Base-by-base conservation (phyloP, 495 filamentous ascomycete genomes). In the Xylaria nigripes region DNA sequence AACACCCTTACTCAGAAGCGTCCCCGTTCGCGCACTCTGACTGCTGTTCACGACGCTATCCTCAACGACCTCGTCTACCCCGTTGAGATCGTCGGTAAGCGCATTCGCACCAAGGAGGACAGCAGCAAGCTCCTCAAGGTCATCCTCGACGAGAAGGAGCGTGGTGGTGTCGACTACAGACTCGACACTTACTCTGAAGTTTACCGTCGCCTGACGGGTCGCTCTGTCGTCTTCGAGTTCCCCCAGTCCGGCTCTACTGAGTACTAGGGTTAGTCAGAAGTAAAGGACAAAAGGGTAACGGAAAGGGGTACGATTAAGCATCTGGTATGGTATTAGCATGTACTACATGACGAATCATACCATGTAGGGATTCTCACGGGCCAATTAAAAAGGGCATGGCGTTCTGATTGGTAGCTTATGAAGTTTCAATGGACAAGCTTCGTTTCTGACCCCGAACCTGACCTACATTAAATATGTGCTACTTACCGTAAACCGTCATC, bases 21-120 rank as follows among this genome's bases (percentile, higher is more conserved):
- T 59, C 93, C 93, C 49, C 90, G 92, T 64, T 94, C 89, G 61
- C 89, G 93, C 71, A 97, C 93, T 65, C 85, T 98, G 66, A 96
- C 93, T 38, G 87, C 93, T 55, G 93, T 97, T 62, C 93, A 98
- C 83, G 93, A 98, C 68, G 81, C 90, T 63, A 94, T 97, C 78
- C 87, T 98, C 62, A 72, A 73, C 64, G 93, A 98, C 74, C 86
- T 98, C 62, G 94, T 97, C 76, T 98, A 87, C 85, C 93, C 93
- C 69, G 94, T 96, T 64, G 93, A 98, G 87, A 97, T 98, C 66
- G 93, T 98, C 66, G 93, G 93, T 75, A 97, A 97, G 89, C 87
- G 93, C 67, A 75, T 86, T 70, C 83, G 92, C 72, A 96, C 92
- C 76, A 86, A 93, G 78, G 91, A 95, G 81, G 93, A 98, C 76